Conservation (phyloP, 305 asterid species). For the Fraxinus sp. region DNA sequence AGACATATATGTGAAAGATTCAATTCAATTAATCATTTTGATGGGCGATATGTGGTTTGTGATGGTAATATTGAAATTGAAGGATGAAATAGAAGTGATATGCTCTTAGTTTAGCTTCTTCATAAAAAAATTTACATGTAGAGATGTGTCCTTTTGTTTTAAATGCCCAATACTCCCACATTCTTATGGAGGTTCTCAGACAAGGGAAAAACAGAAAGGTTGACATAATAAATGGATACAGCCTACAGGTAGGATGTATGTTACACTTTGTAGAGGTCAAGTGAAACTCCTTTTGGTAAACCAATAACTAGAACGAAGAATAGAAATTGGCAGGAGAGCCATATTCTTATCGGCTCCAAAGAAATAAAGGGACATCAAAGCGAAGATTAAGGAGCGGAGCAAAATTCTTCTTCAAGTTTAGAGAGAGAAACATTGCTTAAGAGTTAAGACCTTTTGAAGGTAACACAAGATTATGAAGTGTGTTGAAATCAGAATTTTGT, state of each 20-base stretch:
- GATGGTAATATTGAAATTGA: neutral
- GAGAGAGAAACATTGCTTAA: neutral
- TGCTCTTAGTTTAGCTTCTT: neutral
- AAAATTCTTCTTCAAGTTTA: neutral
- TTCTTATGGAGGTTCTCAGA: neutral
- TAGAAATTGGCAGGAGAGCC: neutral
- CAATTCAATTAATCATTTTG: neutral
- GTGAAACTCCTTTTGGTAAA: neutral
- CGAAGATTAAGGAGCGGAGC: neutral
- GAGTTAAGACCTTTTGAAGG: neutral
- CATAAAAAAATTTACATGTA: neutral
- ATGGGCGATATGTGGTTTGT: neutral
- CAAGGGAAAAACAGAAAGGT: neutral
- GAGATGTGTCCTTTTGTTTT: neutral
- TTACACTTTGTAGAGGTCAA: neutral
- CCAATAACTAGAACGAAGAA: neutral
- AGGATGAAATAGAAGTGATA: neutral
- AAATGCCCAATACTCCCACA: neutral
- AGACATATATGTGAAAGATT: neutral
- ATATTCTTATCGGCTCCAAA: neutral
- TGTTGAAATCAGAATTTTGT: neutral
- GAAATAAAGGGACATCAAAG: neutral
- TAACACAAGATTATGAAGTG: neutral
- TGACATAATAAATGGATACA: neutral
- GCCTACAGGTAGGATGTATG: neutral